Evolutionary conservation across 2,329 filamentous ascomycete species (phyloP).

Genomic region (Sarocladium strictum): DNA sequence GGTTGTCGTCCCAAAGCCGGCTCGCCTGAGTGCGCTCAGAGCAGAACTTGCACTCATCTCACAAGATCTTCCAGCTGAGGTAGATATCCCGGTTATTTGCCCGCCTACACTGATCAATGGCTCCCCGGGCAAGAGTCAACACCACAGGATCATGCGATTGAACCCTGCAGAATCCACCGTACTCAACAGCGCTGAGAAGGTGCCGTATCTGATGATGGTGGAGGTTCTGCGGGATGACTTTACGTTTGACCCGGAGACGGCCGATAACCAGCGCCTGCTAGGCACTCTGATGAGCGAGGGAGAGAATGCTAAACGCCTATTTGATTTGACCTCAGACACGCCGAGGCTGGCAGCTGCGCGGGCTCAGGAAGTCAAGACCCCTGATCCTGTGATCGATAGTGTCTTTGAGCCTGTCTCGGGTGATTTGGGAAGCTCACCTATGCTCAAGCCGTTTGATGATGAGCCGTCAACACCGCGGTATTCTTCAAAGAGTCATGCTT

Average conservation of each 20-base stretch:
- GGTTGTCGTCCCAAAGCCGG: conserved; percentile 74
- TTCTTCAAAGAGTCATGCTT: conserved; percentile 16
- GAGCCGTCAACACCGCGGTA: conserved; percentile 26
- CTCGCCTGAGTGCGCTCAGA: conserved; percentile 71
- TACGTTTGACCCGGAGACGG: conserved; percentile 69
- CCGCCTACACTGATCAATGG: conserved; percentile 69
- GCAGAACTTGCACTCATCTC: conserved; percentile 77
- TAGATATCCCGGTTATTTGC: conserved; percentile 78
- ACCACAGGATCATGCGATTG: conserved; percentile 76
- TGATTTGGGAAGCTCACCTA: conserved; percentile 67
- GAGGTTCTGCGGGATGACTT: conserved; percentile 79
- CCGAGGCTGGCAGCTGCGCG: conserved; percentile 41
- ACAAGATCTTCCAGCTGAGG: conserved; percentile 74
- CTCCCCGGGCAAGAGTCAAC: conserved; percentile 66
- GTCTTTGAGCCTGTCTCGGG: conserved; percentile 79
- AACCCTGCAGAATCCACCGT: conserved; percentile 82
- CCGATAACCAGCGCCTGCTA: conserved; percentile 64
- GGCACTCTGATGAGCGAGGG: conserved; percentile 51
- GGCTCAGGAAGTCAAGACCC: conserved; percentile 29
- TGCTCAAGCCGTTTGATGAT: conserved; percentile 55
- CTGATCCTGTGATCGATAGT: conserved; percentile 55
- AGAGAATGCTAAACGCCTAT: conserved; percentile 56
- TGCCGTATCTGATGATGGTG: conserved; percentile 79
- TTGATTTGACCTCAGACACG: conserved; percentile 61
- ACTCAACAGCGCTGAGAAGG: conserved; percentile 79